A percentile compares a stretch with the other conserved stretches of the same genome.
Conservation (phyloP, 257 asterid genomes). For the Nicotiana noctiflora region DNA sequence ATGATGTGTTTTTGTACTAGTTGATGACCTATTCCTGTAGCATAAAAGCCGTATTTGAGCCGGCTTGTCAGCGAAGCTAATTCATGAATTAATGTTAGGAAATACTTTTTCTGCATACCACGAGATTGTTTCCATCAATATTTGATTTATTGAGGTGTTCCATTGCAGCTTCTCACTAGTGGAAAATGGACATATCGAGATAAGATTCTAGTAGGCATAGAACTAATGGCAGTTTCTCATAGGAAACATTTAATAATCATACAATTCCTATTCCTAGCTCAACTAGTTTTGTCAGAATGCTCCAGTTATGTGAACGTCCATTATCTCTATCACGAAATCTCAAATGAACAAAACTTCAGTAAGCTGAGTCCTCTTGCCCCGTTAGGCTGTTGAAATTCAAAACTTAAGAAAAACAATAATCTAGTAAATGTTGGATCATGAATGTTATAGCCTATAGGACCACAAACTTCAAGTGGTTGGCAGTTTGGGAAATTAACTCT, state of each 20-base stretch:
- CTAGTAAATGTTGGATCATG: not conserved
- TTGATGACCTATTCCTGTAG: not conserved
- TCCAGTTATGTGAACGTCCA: not conserved
- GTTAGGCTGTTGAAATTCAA: not conserved
- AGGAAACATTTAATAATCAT: not conserved
- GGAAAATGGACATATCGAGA: not conserved
- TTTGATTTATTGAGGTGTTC: not conserved
- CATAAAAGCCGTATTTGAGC: not conserved
- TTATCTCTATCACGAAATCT: not conserved
- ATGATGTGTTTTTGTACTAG: not conserved
- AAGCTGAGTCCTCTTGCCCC: not conserved
- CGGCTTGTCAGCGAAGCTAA: not conserved
- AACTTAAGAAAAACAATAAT: not conserved
- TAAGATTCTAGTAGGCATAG: not conserved
- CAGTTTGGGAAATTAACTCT: not conserved
- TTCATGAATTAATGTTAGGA: not conserved
- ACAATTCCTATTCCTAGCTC: not conserved
- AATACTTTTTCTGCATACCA: not conserved
- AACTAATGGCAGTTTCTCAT: not conserved
- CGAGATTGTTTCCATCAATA: not conserved
- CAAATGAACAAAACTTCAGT: not conserved
- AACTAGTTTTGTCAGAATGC: not conserved
- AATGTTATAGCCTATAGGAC: not conserved
- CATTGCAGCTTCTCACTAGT: not conserved
- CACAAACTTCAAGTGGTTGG: not conserved